Conservation (phyloP, 176 grass and related monocot genomes). For the Aegilops speltoides region DNA sequence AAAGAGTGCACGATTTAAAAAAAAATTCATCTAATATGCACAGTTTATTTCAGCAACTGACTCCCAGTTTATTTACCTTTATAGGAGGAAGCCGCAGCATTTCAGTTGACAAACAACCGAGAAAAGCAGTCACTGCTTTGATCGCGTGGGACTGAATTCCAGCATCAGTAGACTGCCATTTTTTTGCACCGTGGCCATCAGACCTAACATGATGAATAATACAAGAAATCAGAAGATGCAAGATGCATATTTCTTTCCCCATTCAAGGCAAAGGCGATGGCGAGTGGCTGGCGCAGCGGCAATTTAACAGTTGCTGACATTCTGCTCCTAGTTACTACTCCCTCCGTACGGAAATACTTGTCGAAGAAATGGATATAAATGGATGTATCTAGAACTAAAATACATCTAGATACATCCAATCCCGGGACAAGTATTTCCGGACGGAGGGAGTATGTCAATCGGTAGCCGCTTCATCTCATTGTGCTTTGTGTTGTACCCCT, state of each 20-base stretch:
- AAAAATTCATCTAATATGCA: not conserved
- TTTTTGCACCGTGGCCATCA: constrained; percentile 43
- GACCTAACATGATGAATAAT: constrained; percentile 33
- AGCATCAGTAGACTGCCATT: constrained; percentile 61
- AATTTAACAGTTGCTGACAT: not conserved
- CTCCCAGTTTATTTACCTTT: constrained; percentile 47
- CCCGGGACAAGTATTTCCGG: too few species aligned
- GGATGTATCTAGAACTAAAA: too few species aligned
- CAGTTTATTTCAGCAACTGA: not conserved
- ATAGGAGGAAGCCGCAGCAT: constrained; percentile 44
- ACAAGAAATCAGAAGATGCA: not conserved
- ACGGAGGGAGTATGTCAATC: too few species aligned
- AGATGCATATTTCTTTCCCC: not conserved
- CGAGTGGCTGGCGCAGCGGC: not conserved
- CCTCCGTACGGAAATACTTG: too few species aligned
- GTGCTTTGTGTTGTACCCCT: not conserved
- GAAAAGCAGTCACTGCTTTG: constrained; percentile 48
- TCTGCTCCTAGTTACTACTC: not conserved
- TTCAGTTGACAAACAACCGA: constrained; percentile 40
- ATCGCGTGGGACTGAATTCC: constrained; percentile 61
- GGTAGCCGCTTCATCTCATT: not conserved
- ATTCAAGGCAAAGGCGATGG: not conserved
- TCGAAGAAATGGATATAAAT: too few species aligned
- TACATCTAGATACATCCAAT: too few species aligned
- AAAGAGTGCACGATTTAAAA: not conserved